Base-by-base conservation (phyloP, 2,329 filamentous ascomycete genomes). In the Fusarium temperatum region DNA sequence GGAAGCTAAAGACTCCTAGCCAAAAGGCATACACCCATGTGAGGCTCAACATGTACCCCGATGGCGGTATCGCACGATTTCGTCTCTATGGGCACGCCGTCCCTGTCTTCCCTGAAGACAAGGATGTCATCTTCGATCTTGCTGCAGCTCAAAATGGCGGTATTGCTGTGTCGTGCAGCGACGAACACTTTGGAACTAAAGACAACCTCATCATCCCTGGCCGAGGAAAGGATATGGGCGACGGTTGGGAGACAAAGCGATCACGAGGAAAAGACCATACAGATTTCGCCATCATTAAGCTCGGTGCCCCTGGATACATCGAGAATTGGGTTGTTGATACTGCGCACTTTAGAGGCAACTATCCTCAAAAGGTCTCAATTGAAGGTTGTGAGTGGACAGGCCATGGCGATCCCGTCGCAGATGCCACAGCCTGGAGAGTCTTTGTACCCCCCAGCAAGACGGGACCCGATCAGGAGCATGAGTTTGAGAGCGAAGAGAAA, bases 231-330 rank as follows among this genome's bases (percentile, higher is more conserved):
- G 93, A 96, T 83, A 96, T 96, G 94, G 92, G 93, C 57, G 94
- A 96, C 80, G 94, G 94, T 13, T 96, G 94, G 94, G 94, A 96
- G 84, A 96, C 94, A 63, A 90, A 92, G 74, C 88, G 94, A 61
- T 94, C 92, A 41, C 86, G 94, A 56, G 90, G 87, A 57, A 90
- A 89, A 81, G 90, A 86, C 50, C 94, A 96, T 81, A 84, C 93
- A 26, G 94, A 96, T 82, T 96, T 94, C 93, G 87, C 91, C n/a
- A 90, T 96, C 75, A 89, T 96, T 73, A 89, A 89, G 54, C 88
- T 96, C 26, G 94, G 93, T 30, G 89, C 89, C 0, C 86, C 89
- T 9, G 92, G 90, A 13, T 86, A 86, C 67, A 88, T 93, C 70
- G 89, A 91, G 78, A 90, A 87, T 75, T 84, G 95, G 63, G 83